These are phyloP conservation scores for Lepidium sativum DNA, from an alignment of 345 rosid genomes.

Conservation along the genomic window DNA sequence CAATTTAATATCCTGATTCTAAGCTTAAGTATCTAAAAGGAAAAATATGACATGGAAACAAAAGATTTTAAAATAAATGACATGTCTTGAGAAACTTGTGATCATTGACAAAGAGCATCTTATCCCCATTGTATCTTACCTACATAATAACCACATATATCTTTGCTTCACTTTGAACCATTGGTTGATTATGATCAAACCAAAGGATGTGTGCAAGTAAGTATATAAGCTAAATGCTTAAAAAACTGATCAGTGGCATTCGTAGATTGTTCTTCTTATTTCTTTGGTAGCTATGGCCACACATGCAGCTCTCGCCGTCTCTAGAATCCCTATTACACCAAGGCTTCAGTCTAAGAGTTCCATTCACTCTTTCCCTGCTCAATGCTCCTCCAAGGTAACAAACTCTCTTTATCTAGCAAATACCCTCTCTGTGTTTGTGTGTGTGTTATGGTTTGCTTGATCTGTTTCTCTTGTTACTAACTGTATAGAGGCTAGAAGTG, in stretches of 20 bases:
- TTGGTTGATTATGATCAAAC: conserved; percentile 5
- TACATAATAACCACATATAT: conserved; percentile 49
- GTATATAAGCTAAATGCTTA: conserved; percentile 13
- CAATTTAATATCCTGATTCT: not conserved
- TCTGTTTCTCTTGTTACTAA: not conserved
- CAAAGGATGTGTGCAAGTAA: conserved; percentile 2
- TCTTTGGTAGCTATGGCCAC: conserved; percentile 64
- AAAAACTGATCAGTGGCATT: not conserved
- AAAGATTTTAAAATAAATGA: not conserved
- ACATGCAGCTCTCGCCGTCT: conserved; percentile 85
- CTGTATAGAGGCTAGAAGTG: conserved; percentile 63
- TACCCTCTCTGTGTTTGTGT: not conserved
- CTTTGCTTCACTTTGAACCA: conserved; percentile 36
- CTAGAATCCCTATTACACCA: conserved; percentile 56
- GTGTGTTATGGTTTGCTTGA: not conserved
- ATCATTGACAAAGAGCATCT: conserved; percentile 29
- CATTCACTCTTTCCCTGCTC: conserved; percentile 56
- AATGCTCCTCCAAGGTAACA: conserved; percentile 65
- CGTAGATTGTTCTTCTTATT: conserved; percentile 18
- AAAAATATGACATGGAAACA: not conserved
- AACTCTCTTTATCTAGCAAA: not conserved
- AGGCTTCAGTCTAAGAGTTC: conserved; percentile 49
- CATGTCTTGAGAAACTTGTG: not conserved
- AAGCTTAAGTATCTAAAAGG: not conserved
- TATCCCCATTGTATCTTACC: conserved; percentile 38